These are phyloP conservation scores for Fusarium torreyae DNA, from an alignment of 2,329 filamentous ascomycete species.

Conservation along the genomic window DNA sequence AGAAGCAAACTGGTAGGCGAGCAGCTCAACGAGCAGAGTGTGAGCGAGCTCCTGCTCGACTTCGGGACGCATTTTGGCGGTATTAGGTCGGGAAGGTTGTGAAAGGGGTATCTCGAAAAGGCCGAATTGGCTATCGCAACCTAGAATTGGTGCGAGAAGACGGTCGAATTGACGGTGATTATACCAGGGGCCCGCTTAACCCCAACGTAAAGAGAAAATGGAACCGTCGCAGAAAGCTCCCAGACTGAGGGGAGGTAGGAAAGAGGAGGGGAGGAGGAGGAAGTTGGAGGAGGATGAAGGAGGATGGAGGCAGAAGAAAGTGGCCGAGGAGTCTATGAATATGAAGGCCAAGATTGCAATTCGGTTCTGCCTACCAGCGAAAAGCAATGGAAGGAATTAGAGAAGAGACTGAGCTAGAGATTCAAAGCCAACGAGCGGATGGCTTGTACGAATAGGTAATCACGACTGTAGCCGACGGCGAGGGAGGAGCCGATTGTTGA, in stretches of 20 bases:
- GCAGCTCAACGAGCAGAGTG: constrained; percentile 96
- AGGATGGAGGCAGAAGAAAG: constrained; percentile 48
- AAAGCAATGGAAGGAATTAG: constrained; percentile 47
- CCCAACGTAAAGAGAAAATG: constrained; percentile 45
- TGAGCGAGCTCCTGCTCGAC: constrained; percentile 99
- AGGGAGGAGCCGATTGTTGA: constrained; percentile 56
- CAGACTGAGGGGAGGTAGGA: constrained; percentile 44
- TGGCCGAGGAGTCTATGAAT: constrained; percentile 45
- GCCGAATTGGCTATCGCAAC: constrained; percentile 48
- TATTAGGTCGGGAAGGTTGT: constrained; percentile 46
- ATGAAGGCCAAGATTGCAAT: constrained; percentile 44
- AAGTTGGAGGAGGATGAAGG: constrained; percentile 31
- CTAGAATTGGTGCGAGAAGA: constrained; percentile 45
- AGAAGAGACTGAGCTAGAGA: constrained; percentile 42
- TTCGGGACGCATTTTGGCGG: constrained; percentile 90
- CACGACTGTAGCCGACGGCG: constrained; percentile 48
- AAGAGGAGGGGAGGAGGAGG: constrained; percentile 25
- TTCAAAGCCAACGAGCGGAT: constrained; percentile 41
- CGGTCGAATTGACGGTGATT: constrained; percentile 45
- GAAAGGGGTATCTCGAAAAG: constrained; percentile 52
- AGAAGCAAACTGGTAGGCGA: constrained; percentile 99
- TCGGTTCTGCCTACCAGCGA: constrained; percentile 50
- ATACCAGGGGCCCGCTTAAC: constrained; percentile 48
- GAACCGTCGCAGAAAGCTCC: constrained; percentile 48
- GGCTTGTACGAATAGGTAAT: constrained; percentile 49